phyloP scores from a whole-genome alignment of 768 basidiomycete genomes.

The Leccinum imitatum region DNA sequence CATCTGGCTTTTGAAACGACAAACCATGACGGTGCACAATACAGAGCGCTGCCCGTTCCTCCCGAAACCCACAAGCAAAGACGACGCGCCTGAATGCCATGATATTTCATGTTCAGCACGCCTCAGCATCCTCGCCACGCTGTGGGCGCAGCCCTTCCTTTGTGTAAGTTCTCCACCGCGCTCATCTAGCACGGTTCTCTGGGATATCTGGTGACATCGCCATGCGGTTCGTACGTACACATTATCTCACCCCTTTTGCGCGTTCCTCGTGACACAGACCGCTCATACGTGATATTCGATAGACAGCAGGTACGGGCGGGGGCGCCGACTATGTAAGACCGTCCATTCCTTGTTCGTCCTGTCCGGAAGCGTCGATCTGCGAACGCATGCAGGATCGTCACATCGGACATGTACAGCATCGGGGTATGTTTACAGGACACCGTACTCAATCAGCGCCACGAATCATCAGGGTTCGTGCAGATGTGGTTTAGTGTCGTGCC shows the following conservation, averaged over 20 bases:
- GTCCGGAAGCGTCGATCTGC: background rate
- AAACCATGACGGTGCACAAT: slow-evolving; percentile 1
- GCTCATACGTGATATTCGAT: background rate
- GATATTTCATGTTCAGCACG: slow-evolving; percentile 57
- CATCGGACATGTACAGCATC: slow-evolving; percentile 22
- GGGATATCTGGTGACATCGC: slow-evolving; percentile 63
- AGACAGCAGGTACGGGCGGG: slow-evolving; percentile 22
- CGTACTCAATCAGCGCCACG: background rate
- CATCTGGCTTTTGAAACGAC: background rate
- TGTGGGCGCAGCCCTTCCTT: slow-evolving; percentile 71
- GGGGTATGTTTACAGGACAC: slow-evolving; percentile 7
- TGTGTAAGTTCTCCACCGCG: slow-evolving; percentile 46
- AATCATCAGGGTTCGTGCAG: slow-evolving; percentile 14
- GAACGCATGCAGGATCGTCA: slow-evolving; percentile 17
- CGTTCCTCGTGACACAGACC: background rate
- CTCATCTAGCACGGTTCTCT: slow-evolving; percentile 52
- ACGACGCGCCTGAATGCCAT: slow-evolving; percentile 44
- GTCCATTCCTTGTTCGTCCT: background rate
- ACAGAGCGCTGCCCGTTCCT: slow-evolving; percentile 33
- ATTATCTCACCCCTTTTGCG: too few species aligned
- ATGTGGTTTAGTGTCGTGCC: slow-evolving; percentile 22
- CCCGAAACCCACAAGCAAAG: background rate
- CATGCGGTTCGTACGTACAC: slow-evolving; percentile 62
- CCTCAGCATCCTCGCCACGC: slow-evolving; percentile 62
- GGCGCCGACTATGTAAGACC: slow-evolving; percentile 22